These are phyloP conservation scores for Magnaporthiopsis rhizophila DNA, from an alignment of 2,329 filamentous ascomycete genomes.

Conservation along the genomic window DNA sequence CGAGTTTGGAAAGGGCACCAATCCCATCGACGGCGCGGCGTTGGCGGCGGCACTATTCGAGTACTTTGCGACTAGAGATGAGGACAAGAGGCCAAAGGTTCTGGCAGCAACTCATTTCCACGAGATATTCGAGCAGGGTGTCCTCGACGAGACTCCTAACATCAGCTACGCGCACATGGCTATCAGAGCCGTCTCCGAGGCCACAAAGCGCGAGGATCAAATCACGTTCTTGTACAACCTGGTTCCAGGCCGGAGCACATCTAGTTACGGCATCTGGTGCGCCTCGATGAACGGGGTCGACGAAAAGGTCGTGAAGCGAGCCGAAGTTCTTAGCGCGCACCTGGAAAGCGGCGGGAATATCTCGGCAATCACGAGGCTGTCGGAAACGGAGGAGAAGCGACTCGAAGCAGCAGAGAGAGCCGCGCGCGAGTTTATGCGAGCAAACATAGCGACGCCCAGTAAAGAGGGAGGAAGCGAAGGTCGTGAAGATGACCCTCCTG, in stretches of 20 bases:
- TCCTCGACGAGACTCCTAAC: slow-evolving; percentile 40
- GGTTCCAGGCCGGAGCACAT: slow-evolving; percentile 58
- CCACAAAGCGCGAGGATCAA: slow-evolving; percentile 47
- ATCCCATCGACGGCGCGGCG: slow-evolving; percentile 48
- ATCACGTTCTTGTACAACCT: slow-evolving; percentile 69
- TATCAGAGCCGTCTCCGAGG: slow-evolving; percentile 49
- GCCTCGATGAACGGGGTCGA: slow-evolving; percentile 83
- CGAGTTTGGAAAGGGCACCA: slow-evolving; percentile 71
- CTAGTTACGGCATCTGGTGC: slow-evolving; percentile 81
- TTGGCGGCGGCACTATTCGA: slow-evolving; percentile 49
- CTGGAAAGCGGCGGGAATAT: slow-evolving; percentile 69
- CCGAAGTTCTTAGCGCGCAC: slow-evolving; percentile 63
- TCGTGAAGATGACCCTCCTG: not conserved
- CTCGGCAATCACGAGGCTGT: slow-evolving; percentile 56
- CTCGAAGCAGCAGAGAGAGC: slow-evolving; percentile 59
- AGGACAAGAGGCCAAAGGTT: slow-evolving; percentile 42
- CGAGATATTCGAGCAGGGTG: slow-evolving; percentile 62
- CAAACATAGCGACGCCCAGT: not conserved
- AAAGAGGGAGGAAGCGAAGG: not conserved
- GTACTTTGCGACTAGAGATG: slow-evolving; percentile 41
- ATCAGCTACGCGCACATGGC: slow-evolving; percentile 66
- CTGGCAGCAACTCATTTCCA: slow-evolving; percentile 57
- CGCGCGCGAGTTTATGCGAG: slow-evolving; percentile 47
- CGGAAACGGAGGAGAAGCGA: slow-evolving; percentile 52
- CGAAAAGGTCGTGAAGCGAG: slow-evolving; percentile 60